Percentiles rank a stretch among this genome's conserved stretches.
Evolutionary conservation across 495 filamentous ascomycete species (phyloP).

Genomic region (Annulohypoxylon maeteangense): DNA sequence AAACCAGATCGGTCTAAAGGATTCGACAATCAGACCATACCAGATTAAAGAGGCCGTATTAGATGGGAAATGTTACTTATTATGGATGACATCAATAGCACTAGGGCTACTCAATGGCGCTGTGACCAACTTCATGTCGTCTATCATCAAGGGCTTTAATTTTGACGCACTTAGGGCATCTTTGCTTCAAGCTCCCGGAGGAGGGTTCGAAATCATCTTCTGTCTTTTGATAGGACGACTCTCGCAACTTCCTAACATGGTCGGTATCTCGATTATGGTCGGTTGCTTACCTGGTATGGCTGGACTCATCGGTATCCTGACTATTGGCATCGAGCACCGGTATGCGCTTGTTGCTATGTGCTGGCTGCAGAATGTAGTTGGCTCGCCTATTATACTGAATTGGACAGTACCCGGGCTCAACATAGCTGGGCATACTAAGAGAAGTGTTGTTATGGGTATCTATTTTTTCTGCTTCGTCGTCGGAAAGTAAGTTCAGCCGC

Average conservation of each 20-base stretch:
- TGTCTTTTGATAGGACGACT: slow-evolving; percentile 51
- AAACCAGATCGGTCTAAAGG: slow-evolving; percentile 43
- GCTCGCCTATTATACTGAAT: slow-evolving; percentile 53
- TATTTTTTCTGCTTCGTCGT: slow-evolving; percentile 47
- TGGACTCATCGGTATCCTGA: slow-evolving; percentile 39
- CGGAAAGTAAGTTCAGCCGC: slow-evolving; percentile 29
- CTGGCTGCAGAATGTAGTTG: slow-evolving; percentile 61
- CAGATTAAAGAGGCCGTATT: slow-evolving; percentile 55
- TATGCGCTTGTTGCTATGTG: slow-evolving; percentile 64
- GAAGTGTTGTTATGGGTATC: slow-evolving; percentile 44
- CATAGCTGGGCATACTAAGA: slow-evolving; percentile 51
- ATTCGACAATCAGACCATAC: slow-evolving; percentile 47
- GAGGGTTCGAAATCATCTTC: slow-evolving; percentile 55
- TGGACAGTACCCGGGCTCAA: slow-evolving; percentile 45
- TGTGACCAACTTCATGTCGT: slow-evolving; percentile 58
- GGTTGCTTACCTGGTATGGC: slow-evolving; percentile 40
- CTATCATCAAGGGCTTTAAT: slow-evolving; percentile 58
- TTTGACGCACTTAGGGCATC: slow-evolving; percentile 49
- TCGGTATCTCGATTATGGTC: slow-evolving; percentile 40
- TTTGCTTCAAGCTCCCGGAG: slow-evolving; percentile 59
- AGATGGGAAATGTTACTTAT: slow-evolving; percentile 54
- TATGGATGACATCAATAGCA: slow-evolving; percentile 51
- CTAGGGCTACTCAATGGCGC: slow-evolving; percentile 60
- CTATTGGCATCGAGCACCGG: slow-evolving; percentile 53
- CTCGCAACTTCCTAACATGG: slow-evolving; percentile 52